Conservation (phyloP, 257 asterid genomes). For the Buddleja alternifolia region DNA sequence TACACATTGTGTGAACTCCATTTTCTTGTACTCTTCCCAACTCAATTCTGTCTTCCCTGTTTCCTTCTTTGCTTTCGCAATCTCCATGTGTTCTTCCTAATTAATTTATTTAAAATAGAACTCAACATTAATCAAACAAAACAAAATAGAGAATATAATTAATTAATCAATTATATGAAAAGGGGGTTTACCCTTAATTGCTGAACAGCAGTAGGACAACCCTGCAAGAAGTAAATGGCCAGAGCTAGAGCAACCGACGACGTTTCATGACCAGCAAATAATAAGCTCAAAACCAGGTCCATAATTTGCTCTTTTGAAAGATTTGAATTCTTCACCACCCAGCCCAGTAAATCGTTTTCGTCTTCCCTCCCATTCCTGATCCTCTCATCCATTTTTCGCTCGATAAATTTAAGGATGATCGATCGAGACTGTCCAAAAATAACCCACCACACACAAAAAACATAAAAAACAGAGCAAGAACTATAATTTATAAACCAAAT, state of each 20-base stretch:
- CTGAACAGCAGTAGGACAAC: constrained; percentile 65
- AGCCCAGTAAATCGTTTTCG: constrained; percentile 76
- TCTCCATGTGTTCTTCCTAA: constrained; percentile 73
- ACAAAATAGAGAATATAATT: background rate
- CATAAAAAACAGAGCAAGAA: background rate
- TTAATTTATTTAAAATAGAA: background rate
- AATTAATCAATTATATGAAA: background rate
- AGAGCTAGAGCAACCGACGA: constrained; percentile 82
- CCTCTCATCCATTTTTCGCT: constrained; percentile 76
- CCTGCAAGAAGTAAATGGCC: constrained; percentile 77
- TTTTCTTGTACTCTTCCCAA: constrained; percentile 93
- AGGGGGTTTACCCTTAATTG: constrained; percentile 46
- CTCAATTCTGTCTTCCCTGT: constrained; percentile 52
- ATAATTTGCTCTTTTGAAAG: constrained; percentile 85
- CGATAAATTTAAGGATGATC: constrained; percentile 72
- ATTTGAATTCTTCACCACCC: constrained; percentile 76
- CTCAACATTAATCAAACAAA: background rate
- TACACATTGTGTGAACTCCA: constrained; percentile 96
- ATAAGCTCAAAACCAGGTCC: constrained; percentile 77
- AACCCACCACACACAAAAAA: background rate
- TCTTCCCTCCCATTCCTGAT: constrained; percentile 36
- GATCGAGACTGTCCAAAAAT: constrained; percentile 66
- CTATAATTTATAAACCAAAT: background rate
- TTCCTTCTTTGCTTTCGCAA: constrained; percentile 47
- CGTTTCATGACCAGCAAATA: constrained; percentile 95